A percentile compares a stretch with the other conserved stretches of the same genome.
Evolutionary conservation across 2,329 filamentous ascomycete species (phyloP).

Genomic region (Ustulina deusta): DNA sequence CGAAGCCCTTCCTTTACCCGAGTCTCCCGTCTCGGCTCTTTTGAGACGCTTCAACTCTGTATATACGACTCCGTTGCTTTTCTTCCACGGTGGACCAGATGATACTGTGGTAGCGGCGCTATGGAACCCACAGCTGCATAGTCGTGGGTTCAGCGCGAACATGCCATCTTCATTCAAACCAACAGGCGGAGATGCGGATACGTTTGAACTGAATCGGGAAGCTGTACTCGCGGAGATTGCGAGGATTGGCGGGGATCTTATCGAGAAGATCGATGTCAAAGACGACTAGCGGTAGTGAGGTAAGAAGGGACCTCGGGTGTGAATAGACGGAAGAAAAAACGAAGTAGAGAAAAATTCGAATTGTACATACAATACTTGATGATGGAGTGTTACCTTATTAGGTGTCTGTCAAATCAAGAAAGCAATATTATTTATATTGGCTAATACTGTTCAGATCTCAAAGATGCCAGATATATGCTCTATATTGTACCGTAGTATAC

Average conservation of each 20-base stretch:
- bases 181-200: slow-evolving; percentile 55
- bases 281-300: not conserved
- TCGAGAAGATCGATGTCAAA: slow-evolving; percentile 73
- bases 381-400: not conserved
- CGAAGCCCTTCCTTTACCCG: slow-evolving; percentile 61
- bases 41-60: slow-evolving; percentile 73
- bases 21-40: slow-evolving; percentile 72
- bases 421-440: not conserved
- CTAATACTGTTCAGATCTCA: not conserved
- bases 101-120: slow-evolving; percentile 69
- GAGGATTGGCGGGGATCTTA: slow-evolving; percentile 73
- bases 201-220: slow-evolving; percentile 73
- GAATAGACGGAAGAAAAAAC: not conserved
- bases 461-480: not conserved
- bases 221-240: slow-evolving; percentile 80
- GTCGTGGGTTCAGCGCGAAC: slow-evolving; percentile 76
- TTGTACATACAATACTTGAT: slow-evolving; percentile 15
- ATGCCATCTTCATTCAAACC: slow-evolving; percentile 76
- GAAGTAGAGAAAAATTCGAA: not conserved
- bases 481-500: not conserved
- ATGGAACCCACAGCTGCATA: slow-evolving; percentile 67
- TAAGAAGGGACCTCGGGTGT: not conserved
- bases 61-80: slow-evolving; percentile 78
- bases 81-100: slow-evolving; percentile 77
- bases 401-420: not conserved